Evolutionary conservation across 306 rosid genomes (phyloP).

Genomic region (Acacia acuminata): DNA sequence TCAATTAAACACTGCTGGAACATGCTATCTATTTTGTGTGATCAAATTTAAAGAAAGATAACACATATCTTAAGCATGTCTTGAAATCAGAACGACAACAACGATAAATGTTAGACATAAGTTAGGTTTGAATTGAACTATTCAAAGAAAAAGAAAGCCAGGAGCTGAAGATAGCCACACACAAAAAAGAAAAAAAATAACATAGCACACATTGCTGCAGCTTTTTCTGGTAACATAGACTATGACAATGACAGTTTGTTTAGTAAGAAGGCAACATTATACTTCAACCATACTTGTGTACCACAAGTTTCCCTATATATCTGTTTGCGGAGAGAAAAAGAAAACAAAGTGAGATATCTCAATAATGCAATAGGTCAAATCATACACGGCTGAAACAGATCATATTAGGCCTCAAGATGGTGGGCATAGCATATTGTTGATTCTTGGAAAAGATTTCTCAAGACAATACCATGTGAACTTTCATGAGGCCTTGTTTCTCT

Average conservation of each 20-base stretch:
- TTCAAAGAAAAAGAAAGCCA: background rate
- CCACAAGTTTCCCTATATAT: background rate
- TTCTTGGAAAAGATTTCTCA: background rate
- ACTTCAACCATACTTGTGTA: background rate
- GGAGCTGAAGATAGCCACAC: background rate
- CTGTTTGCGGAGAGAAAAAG: background rate
- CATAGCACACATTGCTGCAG: background rate
- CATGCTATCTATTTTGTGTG: background rate
- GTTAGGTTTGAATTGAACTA: background rate
- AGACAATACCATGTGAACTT: background rate
- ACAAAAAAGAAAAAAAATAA: too few species aligned
- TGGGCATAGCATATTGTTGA: background rate
- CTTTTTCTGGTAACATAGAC: background rate
- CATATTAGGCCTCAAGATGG: background rate
- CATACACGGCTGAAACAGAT: background rate
- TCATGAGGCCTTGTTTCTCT: background rate
- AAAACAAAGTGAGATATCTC: background rate
- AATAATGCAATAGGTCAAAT: background rate
- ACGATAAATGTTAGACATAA: background rate
- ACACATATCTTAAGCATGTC: slow-evolving; percentile 18
- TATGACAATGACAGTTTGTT: background rate
- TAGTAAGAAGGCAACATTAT: background rate
- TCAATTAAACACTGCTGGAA: slow-evolving; percentile 1
- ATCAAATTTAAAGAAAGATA: slow-evolving; percentile 17
- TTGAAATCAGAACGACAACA: background rate